phyloP scores from a whole-genome alignment of 2,329 filamentous ascomycete species.

The Ophiostoma novo-ulmi region DNA sequence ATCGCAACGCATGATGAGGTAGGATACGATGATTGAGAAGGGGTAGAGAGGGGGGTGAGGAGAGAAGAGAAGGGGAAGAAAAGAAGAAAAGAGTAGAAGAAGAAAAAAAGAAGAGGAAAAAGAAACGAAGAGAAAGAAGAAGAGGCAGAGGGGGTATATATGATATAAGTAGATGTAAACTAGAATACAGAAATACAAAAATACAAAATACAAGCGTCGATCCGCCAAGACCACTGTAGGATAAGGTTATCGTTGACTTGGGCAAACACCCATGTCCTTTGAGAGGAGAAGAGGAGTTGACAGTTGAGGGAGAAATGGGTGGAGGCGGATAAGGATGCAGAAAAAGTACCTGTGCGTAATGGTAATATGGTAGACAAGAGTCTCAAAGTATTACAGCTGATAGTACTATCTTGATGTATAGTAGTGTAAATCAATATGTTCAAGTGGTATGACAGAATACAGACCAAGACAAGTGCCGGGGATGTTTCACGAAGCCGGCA shows the following conservation, averaged over 20 bases:
- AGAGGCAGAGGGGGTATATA: background rate
- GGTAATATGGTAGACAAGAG: no score
- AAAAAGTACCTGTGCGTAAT: background rate
- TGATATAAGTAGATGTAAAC: background rate
- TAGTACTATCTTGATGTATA: background rate
- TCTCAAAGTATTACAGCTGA: background rate
- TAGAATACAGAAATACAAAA: background rate
- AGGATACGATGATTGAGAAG: background rate
- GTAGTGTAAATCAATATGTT: background rate
- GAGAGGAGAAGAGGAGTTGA: background rate
- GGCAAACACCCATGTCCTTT: background rate
- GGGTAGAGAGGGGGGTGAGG: background rate
- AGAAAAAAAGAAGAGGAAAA: background rate
- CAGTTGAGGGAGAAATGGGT: background rate
- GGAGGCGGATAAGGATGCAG: background rate
- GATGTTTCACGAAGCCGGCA: background rate
- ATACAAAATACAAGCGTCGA: background rate
- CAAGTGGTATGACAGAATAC: background rate
- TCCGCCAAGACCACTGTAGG: background rate
- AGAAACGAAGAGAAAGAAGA: background rate
- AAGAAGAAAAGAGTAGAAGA: background rate
- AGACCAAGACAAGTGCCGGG: background rate
- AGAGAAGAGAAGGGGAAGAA: background rate
- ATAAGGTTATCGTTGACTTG: slow-evolving; percentile 6
- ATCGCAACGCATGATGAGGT: slow-evolving; percentile 22